Base-by-base conservation (phyloP, 2,329 filamentous ascomycete species). In the Aspergillus pseudotamarii region DNA sequence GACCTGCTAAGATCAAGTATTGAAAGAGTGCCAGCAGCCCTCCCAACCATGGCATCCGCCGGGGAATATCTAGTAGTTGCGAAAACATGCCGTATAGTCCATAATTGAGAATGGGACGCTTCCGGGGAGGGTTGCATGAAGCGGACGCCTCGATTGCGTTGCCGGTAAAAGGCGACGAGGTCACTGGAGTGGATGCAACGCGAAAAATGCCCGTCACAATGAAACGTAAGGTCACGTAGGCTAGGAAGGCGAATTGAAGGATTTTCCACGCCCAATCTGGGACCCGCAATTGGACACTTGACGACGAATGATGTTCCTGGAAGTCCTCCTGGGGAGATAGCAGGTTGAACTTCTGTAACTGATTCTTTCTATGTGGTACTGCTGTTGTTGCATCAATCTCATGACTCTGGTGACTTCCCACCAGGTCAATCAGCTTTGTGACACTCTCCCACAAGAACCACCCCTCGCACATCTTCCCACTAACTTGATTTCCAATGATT, bases 1-100 rank as follows among this genome's bases (percentile, higher is more conserved):
- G 92, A 28, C 93, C 92, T 72, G 84, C 83, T 73, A 94, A 80
- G 72, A 89, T 85, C 69, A 88, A 84, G 83, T 91, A 89, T 79
- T 95, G 92, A 69, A 90, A 77, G 78, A 97, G 86, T 62, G 91
- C 91, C 64, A 95, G 77, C 69, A 87, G 82, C 74, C 92, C 92
- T 74, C 84, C 85, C 61, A 97, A 85, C 94, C 94, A 98, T 67
- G 94, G 94, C 93, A 97, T 96, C 78, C 93, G 91, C 68, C 82
- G 78, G 69, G 90, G 84, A 74, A 97, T 79, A 82, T 93, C 89
- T 69, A 93, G 80, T 66, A 96, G 79, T 76, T 88, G 89, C 66
- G 88, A 89, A 61, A 90, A 77, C 78, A 91, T 92, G 71, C 88
- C 83, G 89, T 91, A 97, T 58, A 92, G 76, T 71, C 86, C 88